Evolutionary conservation across 2,329 filamentous ascomycete genomes (phyloP).

Genomic region (Claviceps citrina): DNA sequence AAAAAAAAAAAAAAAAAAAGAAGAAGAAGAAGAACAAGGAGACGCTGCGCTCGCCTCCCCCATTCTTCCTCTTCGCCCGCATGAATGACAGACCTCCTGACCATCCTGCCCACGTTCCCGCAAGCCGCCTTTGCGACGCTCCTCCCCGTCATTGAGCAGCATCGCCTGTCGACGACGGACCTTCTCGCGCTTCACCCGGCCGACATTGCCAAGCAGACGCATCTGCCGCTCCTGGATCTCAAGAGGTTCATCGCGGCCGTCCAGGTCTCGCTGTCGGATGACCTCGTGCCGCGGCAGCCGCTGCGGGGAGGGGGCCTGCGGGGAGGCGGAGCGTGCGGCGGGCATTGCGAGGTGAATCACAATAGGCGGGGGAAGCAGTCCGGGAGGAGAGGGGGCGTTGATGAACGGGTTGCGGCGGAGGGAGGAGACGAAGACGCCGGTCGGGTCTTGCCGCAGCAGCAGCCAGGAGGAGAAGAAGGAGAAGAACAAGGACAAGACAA

Average conservation of each 20-base stretch:
- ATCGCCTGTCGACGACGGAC: slow-evolving; percentile 64
- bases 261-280: slow-evolving; percentile 48
- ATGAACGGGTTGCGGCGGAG: no score
- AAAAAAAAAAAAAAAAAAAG: no score
- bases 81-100: slow-evolving; percentile 84
- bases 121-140: slow-evolving; percentile 56
- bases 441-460: background rate
- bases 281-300: slow-evolving; percentile 27
- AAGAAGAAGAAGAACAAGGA: no score
- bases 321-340: no score
- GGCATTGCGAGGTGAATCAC: background rate
- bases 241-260: slow-evolving; percentile 57
- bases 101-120: slow-evolving; percentile 68
- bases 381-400: background rate
- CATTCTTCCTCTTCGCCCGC: slow-evolving; percentile 10
- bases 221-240: slow-evolving; percentile 66
- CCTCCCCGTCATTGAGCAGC: slow-evolving; percentile 63
- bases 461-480: background rate
- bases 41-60: no score
- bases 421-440: background rate
- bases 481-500: no score
- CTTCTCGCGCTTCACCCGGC: slow-evolving; percentile 69
- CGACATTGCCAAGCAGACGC: slow-evolving; percentile 74
- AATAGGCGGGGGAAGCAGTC: no score
- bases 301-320: slow-evolving; percentile 5